Base-by-base conservation (phyloP, 805 yeast species). In the Ogataea henricii region DNA sequence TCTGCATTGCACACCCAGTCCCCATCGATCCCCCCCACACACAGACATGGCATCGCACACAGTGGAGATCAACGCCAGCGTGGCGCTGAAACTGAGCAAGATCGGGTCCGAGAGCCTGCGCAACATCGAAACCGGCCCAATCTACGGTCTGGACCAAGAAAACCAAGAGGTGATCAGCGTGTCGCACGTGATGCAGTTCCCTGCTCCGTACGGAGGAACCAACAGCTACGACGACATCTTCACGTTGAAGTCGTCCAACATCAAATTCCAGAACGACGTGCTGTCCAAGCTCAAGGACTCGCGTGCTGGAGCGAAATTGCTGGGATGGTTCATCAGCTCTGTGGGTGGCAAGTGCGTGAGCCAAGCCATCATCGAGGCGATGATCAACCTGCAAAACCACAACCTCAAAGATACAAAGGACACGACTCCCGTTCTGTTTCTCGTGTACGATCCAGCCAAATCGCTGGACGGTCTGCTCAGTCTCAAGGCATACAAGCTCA, bases 311-410 rank as follows among this genome's bases (percentile, higher is more conserved):
- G 74, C 81, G 36, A 87, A 83, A 62, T 75, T 83, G 51, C 78
- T 83, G 53, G 96, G 96, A 27, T 89, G 91, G 89, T 89, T 87
- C 70, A 80, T 87, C 62, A 74, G 85, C 37, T 76, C 89, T 23
- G 70, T 73, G 43, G 77, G 86, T 33, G 94, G 94, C 39, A 82
- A 82, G 63, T 83, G 82, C 62, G 79, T 83, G 59, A 81, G 83
- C 50, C 76, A 79, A 46, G 79, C 80, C 46, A 73, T 87, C 43
- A 74, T 89, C 23, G 96, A 89, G 58, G 76, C 82, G 33, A 74
- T 89, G 70, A 79, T 82, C 39, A 79, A 78, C 50, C 80, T 79
- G 62, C 94, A 87, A 47, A 56, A 56, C 46, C 49, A 53, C 37
- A 55, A 56, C 29, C 51, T 54, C 32, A 54, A 55, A 21, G 66